These are phyloP conservation scores for Botrytis fabae DNA, from an alignment of 2,329 filamentous ascomycete species.

Conservation along the genomic window DNA sequence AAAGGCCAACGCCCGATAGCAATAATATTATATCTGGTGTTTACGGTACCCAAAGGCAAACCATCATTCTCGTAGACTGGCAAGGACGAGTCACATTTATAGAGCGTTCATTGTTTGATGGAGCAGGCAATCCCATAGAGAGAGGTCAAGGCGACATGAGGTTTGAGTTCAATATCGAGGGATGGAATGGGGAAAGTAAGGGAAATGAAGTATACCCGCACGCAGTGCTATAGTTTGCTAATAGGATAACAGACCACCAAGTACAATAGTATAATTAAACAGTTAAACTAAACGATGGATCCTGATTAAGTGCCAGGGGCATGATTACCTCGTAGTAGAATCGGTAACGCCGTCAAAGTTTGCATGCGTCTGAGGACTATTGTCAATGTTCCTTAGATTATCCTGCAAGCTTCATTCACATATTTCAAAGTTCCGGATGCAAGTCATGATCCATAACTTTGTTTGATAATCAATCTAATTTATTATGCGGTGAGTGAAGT, in stretches of 20 bases:
- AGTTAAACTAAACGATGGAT: background rate
- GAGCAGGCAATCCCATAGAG: slow-evolving; percentile 54
- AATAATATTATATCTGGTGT: slow-evolving; percentile 55
- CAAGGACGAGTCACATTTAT: slow-evolving; percentile 60
- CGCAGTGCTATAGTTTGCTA: slow-evolving; percentile 32
- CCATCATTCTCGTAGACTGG: slow-evolving; percentile 61
- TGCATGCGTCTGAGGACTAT: background rate
- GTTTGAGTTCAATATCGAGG: slow-evolving; percentile 58
- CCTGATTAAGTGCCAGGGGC: background rate
- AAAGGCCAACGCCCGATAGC: slow-evolving; percentile 44
- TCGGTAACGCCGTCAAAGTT: background rate
- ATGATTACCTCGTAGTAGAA: background rate
- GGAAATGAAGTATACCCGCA: slow-evolving; percentile 30
- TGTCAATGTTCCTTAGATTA: background rate
- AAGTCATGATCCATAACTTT: background rate
- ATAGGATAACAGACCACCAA: slow-evolving; percentile 21
- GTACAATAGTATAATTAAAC: slow-evolving; percentile 5
- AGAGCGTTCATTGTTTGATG: slow-evolving; percentile 61
- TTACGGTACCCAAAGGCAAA: slow-evolving; percentile 67
- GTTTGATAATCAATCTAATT: background rate
- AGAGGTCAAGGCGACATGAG: slow-evolving; percentile 56
- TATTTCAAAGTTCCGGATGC: background rate
- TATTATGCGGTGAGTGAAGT: background rate
- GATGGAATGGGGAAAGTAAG: slow-evolving; percentile 41
- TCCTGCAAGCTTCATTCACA: background rate